Evolutionary conservation across 768 basidiomycete genomes (phyloP).

Genomic region (Boletus insuetus): DNA sequence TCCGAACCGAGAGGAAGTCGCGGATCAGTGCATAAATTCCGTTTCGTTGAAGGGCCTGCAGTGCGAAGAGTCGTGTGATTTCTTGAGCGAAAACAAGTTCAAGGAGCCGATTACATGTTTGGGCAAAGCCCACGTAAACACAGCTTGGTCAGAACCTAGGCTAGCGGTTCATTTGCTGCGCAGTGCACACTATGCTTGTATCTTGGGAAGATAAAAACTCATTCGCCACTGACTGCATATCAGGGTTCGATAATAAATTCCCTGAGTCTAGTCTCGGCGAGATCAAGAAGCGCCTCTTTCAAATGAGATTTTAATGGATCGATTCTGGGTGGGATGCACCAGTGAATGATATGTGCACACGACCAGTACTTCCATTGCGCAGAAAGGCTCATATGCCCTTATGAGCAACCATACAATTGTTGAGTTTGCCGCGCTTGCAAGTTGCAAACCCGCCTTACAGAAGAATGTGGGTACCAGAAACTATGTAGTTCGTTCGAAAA

Average conservation of each 20-base stretch:
- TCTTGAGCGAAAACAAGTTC: background rate
- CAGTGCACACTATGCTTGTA: too few species aligned
- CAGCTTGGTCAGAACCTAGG: background rate
- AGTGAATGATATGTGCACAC: background rate
- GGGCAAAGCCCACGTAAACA: constrained; percentile 11
- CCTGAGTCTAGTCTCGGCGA: background rate
- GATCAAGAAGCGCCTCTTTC: background rate
- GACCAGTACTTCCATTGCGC: constrained; percentile 12
- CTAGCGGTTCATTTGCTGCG: too few species aligned
- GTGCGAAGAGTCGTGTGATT: background rate
- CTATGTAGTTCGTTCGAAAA: too few species aligned
- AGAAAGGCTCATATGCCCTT: constrained; percentile 9
- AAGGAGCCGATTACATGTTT: constrained; percentile 20
- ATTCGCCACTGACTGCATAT: background rate
- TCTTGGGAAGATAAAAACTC: background rate
- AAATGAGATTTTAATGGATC: background rate
- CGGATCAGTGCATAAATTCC: background rate
- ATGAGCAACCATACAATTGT: constrained; percentile 9
- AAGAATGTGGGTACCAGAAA: too few species aligned
- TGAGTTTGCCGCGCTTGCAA: background rate
- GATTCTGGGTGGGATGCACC: background rate
- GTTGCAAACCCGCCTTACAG: too few species aligned
- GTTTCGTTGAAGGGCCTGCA: background rate
- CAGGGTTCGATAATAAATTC: background rate
- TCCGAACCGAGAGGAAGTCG: constrained; percentile 1